Percentiles rank a stretch among this genome's conserved stretches.
These are phyloP conservation scores for Acanthochlamys bracteata DNA, from an alignment of 106 monocot species.

Conservation along the genomic window DNA sequence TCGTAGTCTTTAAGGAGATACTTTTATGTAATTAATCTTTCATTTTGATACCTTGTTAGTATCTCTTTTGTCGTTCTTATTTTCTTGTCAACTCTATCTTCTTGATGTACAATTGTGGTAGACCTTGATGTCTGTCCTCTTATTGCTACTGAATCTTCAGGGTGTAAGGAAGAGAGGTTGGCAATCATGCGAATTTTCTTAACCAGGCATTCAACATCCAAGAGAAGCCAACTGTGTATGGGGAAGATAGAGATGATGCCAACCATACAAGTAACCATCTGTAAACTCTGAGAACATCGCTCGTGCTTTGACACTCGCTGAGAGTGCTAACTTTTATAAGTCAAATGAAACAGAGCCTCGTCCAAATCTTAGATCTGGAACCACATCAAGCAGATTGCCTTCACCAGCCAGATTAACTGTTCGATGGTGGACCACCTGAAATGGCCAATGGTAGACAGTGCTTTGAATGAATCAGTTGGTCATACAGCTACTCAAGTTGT, in stretches of 20 bases:
- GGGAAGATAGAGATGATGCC: conserved; percentile 3
- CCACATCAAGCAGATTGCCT: conserved; percentile 5
- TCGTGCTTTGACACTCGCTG: conserved; percentile 9
- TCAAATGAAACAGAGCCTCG: conserved; percentile 9
- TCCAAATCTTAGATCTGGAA: neutral
- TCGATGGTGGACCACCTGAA: conserved; percentile 10
- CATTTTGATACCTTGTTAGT: too few species aligned
- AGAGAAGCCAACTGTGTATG: conserved; percentile 2
- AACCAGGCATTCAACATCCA: conserved; percentile 21
- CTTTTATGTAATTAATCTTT: too few species aligned
- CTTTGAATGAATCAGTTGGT: conserved; percentile 55
- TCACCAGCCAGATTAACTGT: conserved; percentile 5
- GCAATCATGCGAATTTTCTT: conserved; percentile 46
- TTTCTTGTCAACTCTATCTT: too few species aligned
- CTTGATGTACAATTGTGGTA: too few species aligned
- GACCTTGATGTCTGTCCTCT: too few species aligned
- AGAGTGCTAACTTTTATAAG: conserved; percentile 7
- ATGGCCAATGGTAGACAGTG: neutral
- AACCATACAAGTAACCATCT: conserved; percentile 7
- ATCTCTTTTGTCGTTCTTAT: too few species aligned
- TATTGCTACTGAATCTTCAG: conserved; percentile 23
- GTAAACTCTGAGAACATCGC: conserved; percentile 19
- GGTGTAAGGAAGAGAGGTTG: conserved; percentile 62
- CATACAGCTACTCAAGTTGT: conserved; percentile 56
- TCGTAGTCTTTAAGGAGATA: too few species aligned